These are phyloP conservation scores for Cantharellus anzutake DNA, from an alignment of 768 basidiomycete species.

Conservation along the genomic window DNA sequence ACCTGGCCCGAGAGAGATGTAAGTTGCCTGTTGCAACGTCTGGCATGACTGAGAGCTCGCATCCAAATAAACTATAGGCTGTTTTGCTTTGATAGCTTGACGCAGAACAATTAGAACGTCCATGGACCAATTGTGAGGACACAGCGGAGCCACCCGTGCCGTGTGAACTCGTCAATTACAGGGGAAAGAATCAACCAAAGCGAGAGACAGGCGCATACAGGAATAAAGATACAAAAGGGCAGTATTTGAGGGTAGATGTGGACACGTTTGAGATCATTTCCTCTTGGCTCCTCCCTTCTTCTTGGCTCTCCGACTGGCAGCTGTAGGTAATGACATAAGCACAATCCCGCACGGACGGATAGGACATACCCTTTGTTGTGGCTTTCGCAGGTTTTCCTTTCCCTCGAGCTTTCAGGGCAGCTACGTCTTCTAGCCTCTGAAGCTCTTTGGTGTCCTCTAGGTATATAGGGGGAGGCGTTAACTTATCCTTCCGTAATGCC, in stretches of 20 bases:
- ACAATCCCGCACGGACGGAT: neutral
- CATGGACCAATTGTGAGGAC: neutral
- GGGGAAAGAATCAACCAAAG: neutral
- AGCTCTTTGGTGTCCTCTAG: slow-evolving; percentile 48
- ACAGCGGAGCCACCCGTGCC: neutral
- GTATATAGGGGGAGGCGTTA: slow-evolving; percentile 13
- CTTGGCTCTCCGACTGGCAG: slow-evolving; percentile 1
- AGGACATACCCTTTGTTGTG: slow-evolving; percentile 37
- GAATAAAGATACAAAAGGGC: neutral
- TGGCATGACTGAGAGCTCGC: slow-evolving; percentile 11
- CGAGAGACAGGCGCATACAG: neutral
- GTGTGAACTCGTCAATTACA: neutral
- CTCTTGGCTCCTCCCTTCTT: slow-evolving; percentile 1
- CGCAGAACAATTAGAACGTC: slow-evolving; percentile 42
- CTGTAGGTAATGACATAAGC: neutral
- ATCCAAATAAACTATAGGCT: slow-evolving; percentile 30
- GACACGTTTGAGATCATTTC: neutral
- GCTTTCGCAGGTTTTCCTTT: slow-evolving; percentile 75
- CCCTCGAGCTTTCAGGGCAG: slow-evolving; percentile 49
- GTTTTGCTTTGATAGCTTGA: slow-evolving; percentile 39
- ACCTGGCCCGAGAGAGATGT: slow-evolving; percentile 37
- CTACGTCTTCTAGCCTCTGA: slow-evolving; percentile 48
- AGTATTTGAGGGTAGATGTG: too few species aligned
- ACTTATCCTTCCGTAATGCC: neutral
- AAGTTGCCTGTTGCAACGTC: slow-evolving; percentile 37